Evolutionary conservation across 2,329 filamentous ascomycete genomes (phyloP), one percentile per base, ranked within the genome.

Genomic region (Helotiales sp.): DNA sequence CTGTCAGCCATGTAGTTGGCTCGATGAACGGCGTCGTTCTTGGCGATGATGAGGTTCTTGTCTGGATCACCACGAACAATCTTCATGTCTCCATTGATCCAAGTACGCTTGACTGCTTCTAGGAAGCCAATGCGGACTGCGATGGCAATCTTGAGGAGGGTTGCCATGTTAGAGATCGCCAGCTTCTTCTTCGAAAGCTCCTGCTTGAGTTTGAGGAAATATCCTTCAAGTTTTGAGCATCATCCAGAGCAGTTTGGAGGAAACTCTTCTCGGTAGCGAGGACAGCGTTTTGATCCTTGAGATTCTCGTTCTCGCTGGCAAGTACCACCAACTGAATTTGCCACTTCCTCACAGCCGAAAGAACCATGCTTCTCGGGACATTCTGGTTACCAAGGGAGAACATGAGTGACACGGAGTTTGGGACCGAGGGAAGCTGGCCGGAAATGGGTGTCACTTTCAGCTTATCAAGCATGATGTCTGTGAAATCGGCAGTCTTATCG

Each of bases 11-110:
- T 1, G 17, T 22, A 25, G 3, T 53, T 17, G 27, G 25, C 51
- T 5, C 51, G 51, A 22, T 53, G 51, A 19, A 31, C 29, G 25
- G 51, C 51, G 9, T 31, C 51, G 17, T 53, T 53, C 29, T 53
- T 53, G 12, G 24, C 38, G 1, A 24, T 15, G 36, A 44, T 46
- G 9, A 46, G 7, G 2, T 25, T n/a, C 22, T 33, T 9, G 17
- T 33, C 2, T 7, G 19, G 38, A 25, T 27, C 22, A 1, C 40
- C 40, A 2, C 22, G 19, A 10, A 44, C 40, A 25, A 44, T 15
- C 3, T 3, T 6, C 40, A 44, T 25, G 6, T 44, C 40, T 1
- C 22, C 27, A n/a, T 42, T 22, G 34, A 42, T 19, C 24, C 9
- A 19, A 3, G 27, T 38, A 19, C 49, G 29, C 34, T 52, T 52